Evolutionary conservation across 2,329 filamentous ascomycete genomes (phyloP).

Genomic region (Aspergillus sp.): DNA sequence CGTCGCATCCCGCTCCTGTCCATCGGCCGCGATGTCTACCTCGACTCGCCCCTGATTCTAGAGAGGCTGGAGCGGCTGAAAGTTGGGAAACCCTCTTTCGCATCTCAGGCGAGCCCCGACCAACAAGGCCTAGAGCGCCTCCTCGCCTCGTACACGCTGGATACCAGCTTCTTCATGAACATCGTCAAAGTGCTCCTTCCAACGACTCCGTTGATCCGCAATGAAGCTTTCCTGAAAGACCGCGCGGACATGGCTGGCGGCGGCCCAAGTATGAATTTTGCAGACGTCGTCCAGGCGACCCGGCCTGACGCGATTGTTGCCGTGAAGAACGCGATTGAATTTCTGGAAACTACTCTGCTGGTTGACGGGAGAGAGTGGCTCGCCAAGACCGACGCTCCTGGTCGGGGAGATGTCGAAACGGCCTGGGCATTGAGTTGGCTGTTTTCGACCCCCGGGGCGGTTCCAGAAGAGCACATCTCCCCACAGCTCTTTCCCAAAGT

Average conservation of each 20-base stretch:
- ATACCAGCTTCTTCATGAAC: conserved; percentile 7
- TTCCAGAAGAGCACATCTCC: conserved; percentile 1
- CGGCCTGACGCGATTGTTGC: conserved; percentile 1
- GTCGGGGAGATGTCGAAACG: conserved; percentile 5
- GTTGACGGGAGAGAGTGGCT: conserved; percentile 12
- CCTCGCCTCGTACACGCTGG: not conserved
- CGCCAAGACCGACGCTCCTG: not conserved
- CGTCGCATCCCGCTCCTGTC: conserved; percentile 12
- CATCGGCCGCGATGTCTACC: conserved; percentile 12
- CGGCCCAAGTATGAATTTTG: not conserved
- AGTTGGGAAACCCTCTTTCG: not conserved
- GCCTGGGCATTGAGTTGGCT: conserved; percentile 10
- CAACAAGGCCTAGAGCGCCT: conserved; percentile 1
- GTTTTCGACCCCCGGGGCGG: not conserved
- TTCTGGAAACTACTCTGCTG: conserved; percentile 8
- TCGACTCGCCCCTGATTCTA: conserved; percentile 13
- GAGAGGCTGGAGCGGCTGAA: not conserved
- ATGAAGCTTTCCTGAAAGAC: conserved; percentile 12
- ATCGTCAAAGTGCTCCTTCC: conserved; percentile 12
- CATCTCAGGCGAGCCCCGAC: not conserved
- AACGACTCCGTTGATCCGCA: not conserved
- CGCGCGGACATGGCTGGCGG: conserved; percentile 10
- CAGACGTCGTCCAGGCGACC: not conserved
- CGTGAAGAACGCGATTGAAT: conserved; percentile 3
- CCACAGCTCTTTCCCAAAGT: not conserved